Base-by-base conservation (phyloP, 2,329 filamentous ascomycete species). In the Didymella glomerata region DNA sequence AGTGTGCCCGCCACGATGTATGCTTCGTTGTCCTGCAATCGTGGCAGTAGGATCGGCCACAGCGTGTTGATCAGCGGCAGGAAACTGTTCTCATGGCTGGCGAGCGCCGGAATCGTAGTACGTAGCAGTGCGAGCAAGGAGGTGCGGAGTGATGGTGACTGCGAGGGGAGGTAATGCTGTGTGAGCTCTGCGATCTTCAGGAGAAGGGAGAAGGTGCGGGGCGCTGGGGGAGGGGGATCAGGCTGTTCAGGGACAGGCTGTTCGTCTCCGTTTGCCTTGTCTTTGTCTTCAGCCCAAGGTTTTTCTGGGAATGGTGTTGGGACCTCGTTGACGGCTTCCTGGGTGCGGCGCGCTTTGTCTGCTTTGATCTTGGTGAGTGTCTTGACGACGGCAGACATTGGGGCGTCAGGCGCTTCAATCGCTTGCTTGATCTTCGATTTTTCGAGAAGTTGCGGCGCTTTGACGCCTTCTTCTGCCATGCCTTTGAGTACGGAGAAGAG, bases 121-220 rank as follows among this genome's bases (percentile, higher is more conserved):
- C 84, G 81, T 13, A 98, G 85, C 6, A 98, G 86, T 16, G 87
- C 85, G 10, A 99, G 85, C 3, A 99, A 84, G 0, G 90, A 91
- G 28, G 87, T 87, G 40, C 94, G 88, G 9, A 99, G 84, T 11
- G 87, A 85, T 0, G 93, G 88, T 0, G 92, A 93, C 0, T 91
- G 88, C 0, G 92, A 93, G 6, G 94, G 93, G 11, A 99, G 85
- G 76, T 97, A 95, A 73, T 97, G 89, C 71, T 97, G 93, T 5
- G 93, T 94, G 1, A 96, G 86, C 48, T 86, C 86, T 24, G 93
- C 87, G 56, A 99, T 95, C 57, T 89, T 89, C 32, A 92, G 84
- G 3, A 98, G 85, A 11, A 97, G 84, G n/a, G 83, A 83, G 76
- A 96, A 96, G 0, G 91, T 91, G 65, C 90, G 90, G 45, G 90